Conservation (phyloP, 2,329 filamentous ascomycete genomes). For the Verticillium longisporum region DNA sequence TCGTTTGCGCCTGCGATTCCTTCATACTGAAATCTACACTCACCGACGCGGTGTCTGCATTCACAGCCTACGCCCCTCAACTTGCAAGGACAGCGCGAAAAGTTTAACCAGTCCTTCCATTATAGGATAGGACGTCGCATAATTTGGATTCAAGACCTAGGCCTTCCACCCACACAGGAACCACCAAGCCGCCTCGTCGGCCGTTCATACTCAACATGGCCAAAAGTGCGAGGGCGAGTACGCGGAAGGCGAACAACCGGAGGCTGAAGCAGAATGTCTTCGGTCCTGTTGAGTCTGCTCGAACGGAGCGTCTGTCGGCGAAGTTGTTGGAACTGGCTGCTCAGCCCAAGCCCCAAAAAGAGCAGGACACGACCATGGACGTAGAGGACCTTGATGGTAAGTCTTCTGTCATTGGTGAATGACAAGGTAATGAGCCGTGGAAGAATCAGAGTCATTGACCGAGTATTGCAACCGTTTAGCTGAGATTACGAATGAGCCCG, state of each 20-base stretch:
- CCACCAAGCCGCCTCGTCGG: neutral
- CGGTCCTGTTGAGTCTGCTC: conserved; percentile 71
- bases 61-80: neutral
- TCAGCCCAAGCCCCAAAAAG: conserved; percentile 61
- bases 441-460: neutral
- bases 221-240: conserved; percentile 74
- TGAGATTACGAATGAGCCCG: neutral
- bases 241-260: conserved; percentile 75
- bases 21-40: neutral
- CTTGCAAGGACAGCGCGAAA: neutral
- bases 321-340: conserved; percentile 77
- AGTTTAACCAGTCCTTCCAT: too few species aligned
- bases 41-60: neutral
- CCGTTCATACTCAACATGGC: conserved; percentile 58
- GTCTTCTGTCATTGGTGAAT: neutral
- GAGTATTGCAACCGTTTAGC: neutral
- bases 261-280: conserved; percentile 77
- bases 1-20: neutral
- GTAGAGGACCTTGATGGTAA: neutral
- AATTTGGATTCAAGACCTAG: neutral
- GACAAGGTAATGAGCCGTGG: neutral
- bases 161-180: conserved; percentile 6
- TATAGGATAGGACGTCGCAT: too few species aligned
- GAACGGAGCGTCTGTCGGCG: conserved; percentile 75
- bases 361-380: conserved; percentile 43